Percentiles rank a stretch among this genome's conserved stretches.
Evolutionary conservation across 257 asterid species (phyloP).

Genomic region (Salvia splendens): DNA sequence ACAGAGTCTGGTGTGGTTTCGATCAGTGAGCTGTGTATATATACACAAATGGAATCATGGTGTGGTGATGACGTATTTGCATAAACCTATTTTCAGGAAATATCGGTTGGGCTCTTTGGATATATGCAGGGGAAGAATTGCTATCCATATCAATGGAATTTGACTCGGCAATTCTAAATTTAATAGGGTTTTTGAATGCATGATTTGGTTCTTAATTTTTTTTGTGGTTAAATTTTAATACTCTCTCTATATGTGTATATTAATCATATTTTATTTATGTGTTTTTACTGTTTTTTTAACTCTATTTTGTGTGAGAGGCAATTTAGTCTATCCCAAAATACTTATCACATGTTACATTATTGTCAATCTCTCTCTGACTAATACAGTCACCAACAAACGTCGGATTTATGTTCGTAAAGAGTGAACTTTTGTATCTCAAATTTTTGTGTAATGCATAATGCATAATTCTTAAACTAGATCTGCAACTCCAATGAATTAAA

Average conservation of each 20-base stretch:
- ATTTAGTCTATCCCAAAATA: too few relatives aligned
- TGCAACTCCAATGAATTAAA: too few relatives aligned
- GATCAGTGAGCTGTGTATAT: not conserved
- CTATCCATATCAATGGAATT: conserved; percentile 11
- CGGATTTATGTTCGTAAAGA: too few relatives aligned
- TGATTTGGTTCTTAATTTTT: not conserved
- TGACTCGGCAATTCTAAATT: not conserved
- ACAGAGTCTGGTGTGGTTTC: not conserved
- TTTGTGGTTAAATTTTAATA: not conserved
- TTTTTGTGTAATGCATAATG: too few relatives aligned
- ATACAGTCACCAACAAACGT: too few relatives aligned
- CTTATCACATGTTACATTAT: too few relatives aligned
- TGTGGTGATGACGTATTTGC: not conserved
- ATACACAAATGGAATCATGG: not conserved
- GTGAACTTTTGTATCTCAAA: too few relatives aligned
- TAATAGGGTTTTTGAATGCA: not conserved
- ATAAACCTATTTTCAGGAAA: not conserved
- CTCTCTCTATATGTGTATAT: not conserved
- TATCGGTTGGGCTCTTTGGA: not conserved
- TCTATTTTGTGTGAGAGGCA: too few relatives aligned
- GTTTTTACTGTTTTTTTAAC: too few relatives aligned
- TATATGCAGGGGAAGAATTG: not conserved
- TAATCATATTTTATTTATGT: too few relatives aligned
- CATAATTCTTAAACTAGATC: too few relatives aligned
- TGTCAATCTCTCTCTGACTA: too few relatives aligned